Evolutionary conservation across 176 grass and related monocot species (phyloP).

Genomic region (Canna indica): DNA sequence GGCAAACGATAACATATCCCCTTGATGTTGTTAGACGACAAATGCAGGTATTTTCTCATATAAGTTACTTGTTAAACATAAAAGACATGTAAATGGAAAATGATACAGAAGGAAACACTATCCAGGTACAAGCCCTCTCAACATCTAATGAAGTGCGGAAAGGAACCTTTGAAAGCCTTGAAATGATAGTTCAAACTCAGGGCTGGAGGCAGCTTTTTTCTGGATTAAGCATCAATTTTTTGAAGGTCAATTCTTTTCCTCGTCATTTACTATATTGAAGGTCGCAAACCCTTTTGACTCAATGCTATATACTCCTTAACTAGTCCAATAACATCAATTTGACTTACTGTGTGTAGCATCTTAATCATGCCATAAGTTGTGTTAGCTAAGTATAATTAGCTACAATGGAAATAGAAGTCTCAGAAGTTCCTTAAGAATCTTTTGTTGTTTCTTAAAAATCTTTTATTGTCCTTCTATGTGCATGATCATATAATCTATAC

Average conservation of each 20-base stretch:
- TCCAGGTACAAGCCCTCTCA: slow-evolving; percentile 60
- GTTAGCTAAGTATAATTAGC: too few relatives aligned
- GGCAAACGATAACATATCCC: slow-evolving; percentile 93
- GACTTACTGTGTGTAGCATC: too few relatives aligned
- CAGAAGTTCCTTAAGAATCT: neutral
- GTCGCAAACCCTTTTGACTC: neutral
- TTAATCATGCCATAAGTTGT: too few relatives aligned
- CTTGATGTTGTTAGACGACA: slow-evolving; percentile 94
- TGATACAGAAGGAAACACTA: neutral
- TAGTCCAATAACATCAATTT: too few relatives aligned
- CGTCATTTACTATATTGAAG: neutral
- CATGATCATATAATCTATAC: neutral
- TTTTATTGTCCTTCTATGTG: neutral
- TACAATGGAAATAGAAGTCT: neutral
- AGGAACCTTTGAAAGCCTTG: slow-evolving; percentile 66
- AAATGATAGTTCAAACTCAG: slow-evolving; percentile 59
- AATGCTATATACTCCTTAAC: too few relatives aligned
- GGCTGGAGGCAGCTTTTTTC: slow-evolving; percentile 88
- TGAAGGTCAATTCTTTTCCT: slow-evolving; percentile 46
- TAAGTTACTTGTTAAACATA: neutral
- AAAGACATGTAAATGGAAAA: neutral
- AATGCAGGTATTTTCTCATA: slow-evolving; percentile 68
- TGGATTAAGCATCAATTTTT: slow-evolving; percentile 91
- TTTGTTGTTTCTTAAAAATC: too few relatives aligned
- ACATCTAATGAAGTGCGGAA: slow-evolving; percentile 28